phyloP scores from a whole-genome alignment of 2,329 filamentous ascomycete species.

The Fusarium falciforme region DNA sequence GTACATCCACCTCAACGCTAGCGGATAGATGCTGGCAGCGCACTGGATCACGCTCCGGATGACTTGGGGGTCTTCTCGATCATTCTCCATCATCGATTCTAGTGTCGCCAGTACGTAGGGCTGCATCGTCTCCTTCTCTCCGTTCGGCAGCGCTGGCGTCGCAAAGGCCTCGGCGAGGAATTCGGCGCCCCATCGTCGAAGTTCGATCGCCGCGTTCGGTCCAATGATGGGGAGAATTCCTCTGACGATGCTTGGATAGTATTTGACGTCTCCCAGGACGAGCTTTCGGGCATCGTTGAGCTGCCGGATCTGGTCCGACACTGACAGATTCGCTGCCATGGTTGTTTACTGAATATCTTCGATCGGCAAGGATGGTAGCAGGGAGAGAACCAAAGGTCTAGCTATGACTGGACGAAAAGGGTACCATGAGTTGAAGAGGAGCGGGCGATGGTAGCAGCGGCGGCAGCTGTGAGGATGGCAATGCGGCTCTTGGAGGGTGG shows the following conservation, averaged over 20 bases:
- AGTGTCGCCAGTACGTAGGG: constrained; percentile 83
- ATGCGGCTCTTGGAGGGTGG: constrained; percentile 37
- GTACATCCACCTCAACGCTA: constrained; percentile 94
- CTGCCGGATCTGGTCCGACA: constrained; percentile 84
- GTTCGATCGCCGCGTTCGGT: constrained; percentile 77
- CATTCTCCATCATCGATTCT: constrained; percentile 74
- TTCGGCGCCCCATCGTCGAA: constrained; percentile 95
- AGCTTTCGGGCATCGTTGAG: constrained; percentile 91
- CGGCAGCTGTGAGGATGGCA: constrained; percentile 33
- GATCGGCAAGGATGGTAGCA: neutral
- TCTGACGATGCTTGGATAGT: constrained; percentile 92
- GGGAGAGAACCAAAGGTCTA: neutral
- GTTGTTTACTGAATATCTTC: constrained; percentile 20
- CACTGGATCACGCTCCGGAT: constrained; percentile 89
- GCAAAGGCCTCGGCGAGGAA: constrained; percentile 97
- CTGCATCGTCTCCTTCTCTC: constrained; percentile 84
- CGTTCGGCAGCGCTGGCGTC: constrained; percentile 81
- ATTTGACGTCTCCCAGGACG: constrained; percentile 85
- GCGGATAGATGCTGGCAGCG: constrained; percentile 90
- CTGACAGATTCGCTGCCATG: constrained; percentile 68
- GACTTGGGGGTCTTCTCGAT: constrained; percentile 82
- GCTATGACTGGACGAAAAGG: neutral
- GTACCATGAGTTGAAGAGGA: constrained; percentile 21
- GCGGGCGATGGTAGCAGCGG: constrained; percentile 12
- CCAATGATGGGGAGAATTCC: constrained; percentile 93